Conservation (phyloP, 2,329 filamentous ascomycete species). For the Lojkania enalia region DNA sequence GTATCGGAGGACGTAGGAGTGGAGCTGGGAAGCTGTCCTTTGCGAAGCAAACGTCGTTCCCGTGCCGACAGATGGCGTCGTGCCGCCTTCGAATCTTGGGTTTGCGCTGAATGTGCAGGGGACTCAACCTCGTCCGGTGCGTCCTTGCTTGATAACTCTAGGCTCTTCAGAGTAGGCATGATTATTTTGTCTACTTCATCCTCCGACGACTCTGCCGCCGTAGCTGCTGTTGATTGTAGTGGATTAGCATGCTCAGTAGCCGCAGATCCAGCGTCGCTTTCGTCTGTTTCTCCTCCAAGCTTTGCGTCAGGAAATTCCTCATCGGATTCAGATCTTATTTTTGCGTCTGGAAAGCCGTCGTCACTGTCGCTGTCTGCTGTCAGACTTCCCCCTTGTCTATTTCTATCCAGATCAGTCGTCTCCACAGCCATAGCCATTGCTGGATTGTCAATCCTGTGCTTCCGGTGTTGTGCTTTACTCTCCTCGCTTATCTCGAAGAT, state of each 20-base stretch:
- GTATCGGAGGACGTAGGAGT: constrained; percentile 18
- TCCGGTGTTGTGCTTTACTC: constrained; percentile 78
- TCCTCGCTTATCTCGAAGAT: constrained; percentile 88
- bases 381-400: not conserved
- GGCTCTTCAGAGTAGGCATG: not conserved
- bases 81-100: constrained; percentile 22
- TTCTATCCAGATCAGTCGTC: too few species aligned
- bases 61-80: constrained; percentile 44
- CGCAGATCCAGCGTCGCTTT: constrained; percentile 43
- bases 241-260: constrained; percentile 42
- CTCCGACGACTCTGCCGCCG: constrained; percentile 8
- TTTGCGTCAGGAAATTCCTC: constrained; percentile 52
- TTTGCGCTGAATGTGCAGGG: constrained; percentile 33
- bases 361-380: constrained; percentile 43
- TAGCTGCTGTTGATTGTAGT: constrained; percentile 35
- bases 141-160: constrained; percentile 11
- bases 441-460: constrained; percentile 60
- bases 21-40: constrained; percentile 33
- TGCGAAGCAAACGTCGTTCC: constrained; percentile 44
- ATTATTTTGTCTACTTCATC: constrained; percentile 17
- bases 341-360: constrained; percentile 52
- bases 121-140: constrained; percentile 32
- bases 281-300: constrained; percentile 38
- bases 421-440: not conserved
- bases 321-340: constrained; percentile 43